These are phyloP conservation scores for Tetratostichococcus sp. DNA, from an alignment of 139 green algal species.

Conservation along the genomic window DNA sequence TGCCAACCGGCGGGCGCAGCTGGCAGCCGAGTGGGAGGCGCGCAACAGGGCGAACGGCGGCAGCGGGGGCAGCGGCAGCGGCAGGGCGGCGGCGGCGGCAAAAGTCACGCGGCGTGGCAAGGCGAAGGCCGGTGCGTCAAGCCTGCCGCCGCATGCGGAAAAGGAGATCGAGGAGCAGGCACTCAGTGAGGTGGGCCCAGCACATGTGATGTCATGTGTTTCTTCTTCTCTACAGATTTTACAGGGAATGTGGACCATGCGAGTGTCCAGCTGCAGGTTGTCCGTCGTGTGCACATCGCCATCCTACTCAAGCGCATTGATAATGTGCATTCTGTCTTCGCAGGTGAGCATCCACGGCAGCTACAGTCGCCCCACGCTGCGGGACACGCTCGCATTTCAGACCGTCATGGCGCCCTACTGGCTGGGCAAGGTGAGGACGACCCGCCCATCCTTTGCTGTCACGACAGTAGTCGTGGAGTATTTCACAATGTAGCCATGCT, in stretches of 20 bases:
- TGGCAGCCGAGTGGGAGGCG: neutral
- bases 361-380: neutral
- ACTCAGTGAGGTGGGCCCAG: neutral
- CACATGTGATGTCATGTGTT: too few relatives aligned
- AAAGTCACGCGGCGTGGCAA: neutral
- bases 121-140: neutral
- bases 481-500: too few relatives aligned
- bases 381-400: neutral
- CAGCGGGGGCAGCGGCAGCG: neutral
- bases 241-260: too few relatives aligned
- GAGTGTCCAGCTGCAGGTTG: too few relatives aligned
- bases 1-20: neutral
- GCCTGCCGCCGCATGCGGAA: neutral
- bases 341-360: neutral
- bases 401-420: neutral
- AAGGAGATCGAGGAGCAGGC: neutral
- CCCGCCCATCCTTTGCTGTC: too few relatives aligned
- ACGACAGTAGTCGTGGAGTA: too few relatives aligned
- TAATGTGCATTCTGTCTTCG: too few relatives aligned
- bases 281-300: too few relatives aligned
- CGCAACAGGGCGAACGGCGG: neutral
- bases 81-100: neutral
- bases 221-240: too few relatives aligned
- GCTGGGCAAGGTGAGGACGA: neutral
- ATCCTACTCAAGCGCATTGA: too few relatives aligned